Percentiles rank a stretch among this genome's conserved stretches.
Evolutionary conservation across 768 basidiomycete species (phyloP).

Genomic region (Boletus edulis): DNA sequence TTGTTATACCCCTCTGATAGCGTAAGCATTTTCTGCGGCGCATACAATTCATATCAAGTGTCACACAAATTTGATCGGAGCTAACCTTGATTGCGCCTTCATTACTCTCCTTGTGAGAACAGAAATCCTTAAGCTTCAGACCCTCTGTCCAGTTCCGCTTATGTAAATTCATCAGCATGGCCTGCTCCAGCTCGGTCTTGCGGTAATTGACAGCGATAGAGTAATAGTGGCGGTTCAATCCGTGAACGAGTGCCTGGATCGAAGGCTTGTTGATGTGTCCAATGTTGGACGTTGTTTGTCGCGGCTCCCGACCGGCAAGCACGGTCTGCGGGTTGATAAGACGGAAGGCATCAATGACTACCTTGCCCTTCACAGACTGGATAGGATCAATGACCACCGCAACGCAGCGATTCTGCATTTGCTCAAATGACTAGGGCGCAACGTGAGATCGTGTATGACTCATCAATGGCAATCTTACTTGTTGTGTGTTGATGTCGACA

Average conservation of each 20-base stretch:
- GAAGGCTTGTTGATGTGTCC: constrained; percentile 99
- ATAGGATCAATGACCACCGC: constrained; percentile 98
- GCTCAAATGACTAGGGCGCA: constrained; percentile 83
- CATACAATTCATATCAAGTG: constrained; percentile 17
- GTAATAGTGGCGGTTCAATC: constrained; percentile 97
- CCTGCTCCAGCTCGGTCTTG: constrained; percentile 97
- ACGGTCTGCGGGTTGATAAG: constrained; percentile 91
- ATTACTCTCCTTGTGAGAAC: constrained; percentile 82
- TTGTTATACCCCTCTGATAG: constrained; percentile 96
- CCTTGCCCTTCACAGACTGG: constrained; percentile 98
- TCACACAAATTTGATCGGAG: constrained; percentile 12
- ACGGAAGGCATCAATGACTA: constrained; percentile 98
- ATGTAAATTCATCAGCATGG: constrained; percentile 98
- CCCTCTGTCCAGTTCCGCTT: constrained; percentile 99
- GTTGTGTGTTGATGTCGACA: constrained; percentile 98
- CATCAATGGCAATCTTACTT: constrained; percentile 45
- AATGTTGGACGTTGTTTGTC: constrained; percentile 97
- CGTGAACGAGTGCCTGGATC: constrained; percentile 97
- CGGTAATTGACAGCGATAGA: constrained; percentile 97
- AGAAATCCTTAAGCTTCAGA: constrained; percentile 87
- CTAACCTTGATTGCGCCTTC: constrained; percentile 93
- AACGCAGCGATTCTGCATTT: constrained; percentile 87
- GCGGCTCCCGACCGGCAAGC: constrained; percentile 88
- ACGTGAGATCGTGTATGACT: constrained; percentile 12
- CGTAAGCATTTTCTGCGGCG: constrained; percentile 67